Base-by-base conservation (phyloP, 768 basidiomycete species). In the Pisolithus tinctorius region DNA sequence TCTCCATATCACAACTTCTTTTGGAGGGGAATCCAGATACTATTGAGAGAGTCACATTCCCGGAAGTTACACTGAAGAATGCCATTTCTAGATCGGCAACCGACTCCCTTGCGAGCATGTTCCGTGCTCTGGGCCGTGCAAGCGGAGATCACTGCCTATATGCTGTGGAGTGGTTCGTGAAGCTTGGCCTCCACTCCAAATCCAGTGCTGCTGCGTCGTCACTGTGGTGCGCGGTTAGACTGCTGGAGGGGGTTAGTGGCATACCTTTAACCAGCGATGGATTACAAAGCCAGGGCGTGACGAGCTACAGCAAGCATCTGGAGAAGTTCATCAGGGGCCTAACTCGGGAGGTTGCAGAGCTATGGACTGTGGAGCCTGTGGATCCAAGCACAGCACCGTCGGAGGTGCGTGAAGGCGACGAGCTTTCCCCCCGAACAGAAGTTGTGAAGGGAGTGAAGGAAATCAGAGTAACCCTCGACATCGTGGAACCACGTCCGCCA, bases 121-220 rank as follows among this genome's bases (percentile, higher is more conserved):
- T 98, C 45, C 79, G 77, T 47, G 72, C 81, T 0, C 68, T 94
- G 25, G 93, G 93, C 3, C 60, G 62, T 16, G 85, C 84, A 10
- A 81, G 78, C 2, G 85, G 84, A 1, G 84, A 88, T 49, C 71
- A 75, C 14, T 82, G 81, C 47, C 70, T 93, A 26, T 88, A 82
- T 54, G 74, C 92, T 7, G 82, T 93, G 4, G 88, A 93, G 58
- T 94, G 95, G 83, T 84, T 95, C 55, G 66, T 81, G 11, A 76
- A 75, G 43, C 72, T 82, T 11, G 77, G 77, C 0, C 69, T 72
- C 41, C 67, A 67, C 31, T 74, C 79, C 23, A 69, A 65, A 16
- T 74, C 71, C 9, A 65, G 59, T 9, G 69, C 71, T 25, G 77
- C 82, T 16, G 80, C 83, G 1, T 76, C 86, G 0, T 92, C 92